phyloP scores from a whole-genome alignment of 2,329 filamentous ascomycete species.

The Colletotrichum graminicola region DNA sequence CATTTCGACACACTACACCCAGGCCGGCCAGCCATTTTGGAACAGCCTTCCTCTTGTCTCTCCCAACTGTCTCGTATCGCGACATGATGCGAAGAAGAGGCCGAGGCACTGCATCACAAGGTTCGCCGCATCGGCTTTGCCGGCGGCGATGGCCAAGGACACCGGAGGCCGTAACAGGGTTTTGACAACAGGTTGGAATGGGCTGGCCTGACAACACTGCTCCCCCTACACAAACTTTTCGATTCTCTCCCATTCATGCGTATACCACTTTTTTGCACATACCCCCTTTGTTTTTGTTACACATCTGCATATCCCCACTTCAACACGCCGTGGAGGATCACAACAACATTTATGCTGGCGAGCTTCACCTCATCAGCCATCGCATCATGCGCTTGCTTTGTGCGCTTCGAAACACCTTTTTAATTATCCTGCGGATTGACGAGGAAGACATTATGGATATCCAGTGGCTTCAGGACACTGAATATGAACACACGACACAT shows the following conservation, averaged over 20 bases:
- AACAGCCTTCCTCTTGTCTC: conserved; percentile 6
- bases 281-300: conserved; percentile 30
- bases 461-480: conserved; percentile 3
- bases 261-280: conserved; percentile 41
- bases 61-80: conserved; percentile 1
- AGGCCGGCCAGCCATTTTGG: conserved; percentile 18
- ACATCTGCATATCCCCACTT: conserved; percentile 40
- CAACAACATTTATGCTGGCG: conserved; percentile 28
- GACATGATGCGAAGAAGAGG: not conserved
- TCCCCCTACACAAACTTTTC: conserved; percentile 28
- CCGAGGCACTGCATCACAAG: not conserved
- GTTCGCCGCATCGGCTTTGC: not conserved
- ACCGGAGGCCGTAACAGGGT: not conserved
- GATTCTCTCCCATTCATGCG: conserved; percentile 39
- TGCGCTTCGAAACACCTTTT: conserved; percentile 33
- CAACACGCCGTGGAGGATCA: conserved; percentile 39
- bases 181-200: conserved; percentile 34
- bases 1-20: conserved; percentile 14
- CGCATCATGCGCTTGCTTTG: conserved; percentile 23
- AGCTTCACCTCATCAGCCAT: conserved; percentile 35
- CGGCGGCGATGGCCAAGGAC: conserved; percentile 5
- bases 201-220: conserved; percentile 40
- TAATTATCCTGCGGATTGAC: conserved; percentile 25
- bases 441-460: conserved; percentile 22
- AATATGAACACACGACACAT: conserved; percentile 6